Conservation (phyloP, 768 basidiomycete species). For the Boletellus sp. region DNA sequence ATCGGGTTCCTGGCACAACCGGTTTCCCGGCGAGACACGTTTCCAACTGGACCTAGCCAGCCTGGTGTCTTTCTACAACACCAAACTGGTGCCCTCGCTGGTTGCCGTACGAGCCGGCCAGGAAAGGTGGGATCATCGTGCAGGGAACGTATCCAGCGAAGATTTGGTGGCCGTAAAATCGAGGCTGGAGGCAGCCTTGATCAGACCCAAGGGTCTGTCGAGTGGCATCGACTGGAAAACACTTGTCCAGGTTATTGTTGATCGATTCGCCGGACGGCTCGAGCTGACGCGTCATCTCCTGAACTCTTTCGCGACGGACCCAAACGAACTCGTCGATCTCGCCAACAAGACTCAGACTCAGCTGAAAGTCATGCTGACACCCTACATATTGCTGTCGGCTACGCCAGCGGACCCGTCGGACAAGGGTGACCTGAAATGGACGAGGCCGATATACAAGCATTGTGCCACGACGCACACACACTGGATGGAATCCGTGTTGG, state of each 20-base stretch:
- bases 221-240: not conserved
- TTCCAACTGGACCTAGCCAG: not conserved
- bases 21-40: not conserved
- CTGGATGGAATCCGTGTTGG: not conserved
- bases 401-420: not conserved
- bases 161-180: not conserved
- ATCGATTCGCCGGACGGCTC: not conserved
- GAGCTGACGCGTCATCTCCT: not conserved
- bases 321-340: not conserved
- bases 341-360: not conserved
- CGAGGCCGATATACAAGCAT: not conserved
- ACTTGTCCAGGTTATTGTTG: not conserved
- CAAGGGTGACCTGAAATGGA: not conserved
- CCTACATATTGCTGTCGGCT: not conserved
- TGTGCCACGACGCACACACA: not conserved
- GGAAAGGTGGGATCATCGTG: constrained; percentile 1
- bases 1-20: too few relatives aligned
- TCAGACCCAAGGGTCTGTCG: not conserved
- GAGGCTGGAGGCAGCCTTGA: not conserved
- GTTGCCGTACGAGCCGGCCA: not conserved
- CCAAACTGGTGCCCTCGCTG: not conserved
- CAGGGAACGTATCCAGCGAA: not conserved
- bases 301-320: not conserved
- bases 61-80: not conserved
- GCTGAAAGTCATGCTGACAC: not conserved